Evolutionary conservation across 2,329 filamentous ascomycete species (phyloP), one percentile per base, ranked within the genome.

Genomic region (Penicillium corylophilum): DNA sequence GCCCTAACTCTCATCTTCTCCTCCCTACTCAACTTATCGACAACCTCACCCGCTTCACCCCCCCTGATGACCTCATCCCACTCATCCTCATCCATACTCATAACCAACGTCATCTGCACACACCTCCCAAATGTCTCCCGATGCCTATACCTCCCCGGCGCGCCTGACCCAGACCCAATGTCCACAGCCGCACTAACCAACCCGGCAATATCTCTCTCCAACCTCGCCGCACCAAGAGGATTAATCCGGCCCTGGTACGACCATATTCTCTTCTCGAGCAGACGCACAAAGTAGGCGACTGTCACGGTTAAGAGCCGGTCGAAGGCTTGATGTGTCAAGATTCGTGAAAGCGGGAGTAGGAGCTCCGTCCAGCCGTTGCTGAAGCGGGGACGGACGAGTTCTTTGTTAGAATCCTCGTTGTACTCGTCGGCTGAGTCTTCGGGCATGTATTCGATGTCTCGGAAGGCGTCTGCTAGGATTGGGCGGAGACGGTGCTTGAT

Each of bases 31-130:
- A 94, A 84, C 10, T 82, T 87, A 44, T 82, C 85, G 12, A 85
- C 82, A 13, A 79, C 74, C 48, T 82, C 79, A 49, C 68, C 67
- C 54, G 71, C 68, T 44, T 74, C 68, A 29, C 71, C 73, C 31
- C 75, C 79, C 28, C 77, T 72, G 36, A 79, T 73, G 5, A 92
- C 72, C 71, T 94, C 90, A 43, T 93, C 89, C 89, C 91, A 96
- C 72, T 96, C 93, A 51, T 96, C 92, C 29, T 94, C 89, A 68
- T 96, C 92, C 90, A 96, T 95, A 62, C 92, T 93, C 68, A 93
- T 85, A 15, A 96, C 84, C 78, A 95, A 84, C 51, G 88, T 83
- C 63, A 96, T 86, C 78, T 96, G 90, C 53, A 81, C 80, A 51
- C 88, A 89, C 64, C 86, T 83, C 24, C 81, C 79, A 74, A 96